Evolutionary conservation across 352 stramenopile genomes (phyloP).

Genomic region (Peronospora farinosa): DNA sequence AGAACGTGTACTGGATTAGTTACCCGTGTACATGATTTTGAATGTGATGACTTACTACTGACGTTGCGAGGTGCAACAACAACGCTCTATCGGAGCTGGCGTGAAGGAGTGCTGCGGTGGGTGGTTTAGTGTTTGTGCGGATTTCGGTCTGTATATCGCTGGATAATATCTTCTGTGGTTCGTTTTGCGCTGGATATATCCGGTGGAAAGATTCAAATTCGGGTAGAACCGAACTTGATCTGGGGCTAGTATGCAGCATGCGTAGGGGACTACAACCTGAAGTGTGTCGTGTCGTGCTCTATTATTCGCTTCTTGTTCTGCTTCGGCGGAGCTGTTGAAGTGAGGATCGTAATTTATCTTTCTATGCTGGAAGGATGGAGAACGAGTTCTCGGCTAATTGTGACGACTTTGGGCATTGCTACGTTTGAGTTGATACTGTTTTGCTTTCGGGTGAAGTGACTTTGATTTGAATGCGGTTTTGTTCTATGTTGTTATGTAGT

Average conservation of each 20-base stretch:
- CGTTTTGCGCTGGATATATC: conserved; percentile 3
- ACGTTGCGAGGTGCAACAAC: conserved; percentile 4
- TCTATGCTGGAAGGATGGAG: conserved; percentile 3
- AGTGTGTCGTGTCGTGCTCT: conserved; percentile 5
- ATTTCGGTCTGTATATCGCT: no score
- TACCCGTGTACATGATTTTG: background rate
- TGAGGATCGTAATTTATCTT: conserved; percentile 12
- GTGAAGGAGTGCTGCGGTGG: conserved; percentile 1
- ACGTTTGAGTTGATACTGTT: background rate
- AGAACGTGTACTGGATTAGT: conserved; percentile 1
- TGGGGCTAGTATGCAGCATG: conserved; percentile 6
- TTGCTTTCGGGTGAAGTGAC: background rate
- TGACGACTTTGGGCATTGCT: conserved; percentile 2
- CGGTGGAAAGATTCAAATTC: conserved; percentile 5
- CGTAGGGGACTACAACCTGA: background rate
- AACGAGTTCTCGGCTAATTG: conserved; percentile 5
- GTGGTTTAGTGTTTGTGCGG: conserved; percentile 1
- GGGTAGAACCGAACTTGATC: conserved; percentile 11
- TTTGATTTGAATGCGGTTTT: conserved; percentile 2
- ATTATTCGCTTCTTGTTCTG: conserved; percentile 1
- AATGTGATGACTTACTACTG: background rate
- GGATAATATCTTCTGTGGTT: background rate
- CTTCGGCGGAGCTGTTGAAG: conserved; percentile 5
- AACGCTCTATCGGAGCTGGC: conserved; percentile 5
- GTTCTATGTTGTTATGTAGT: conserved; percentile 4